phyloP scores from a whole-genome alignment of 2,329 filamentous ascomycete species.

The Nannizziopsis arthrosporioides region DNA sequence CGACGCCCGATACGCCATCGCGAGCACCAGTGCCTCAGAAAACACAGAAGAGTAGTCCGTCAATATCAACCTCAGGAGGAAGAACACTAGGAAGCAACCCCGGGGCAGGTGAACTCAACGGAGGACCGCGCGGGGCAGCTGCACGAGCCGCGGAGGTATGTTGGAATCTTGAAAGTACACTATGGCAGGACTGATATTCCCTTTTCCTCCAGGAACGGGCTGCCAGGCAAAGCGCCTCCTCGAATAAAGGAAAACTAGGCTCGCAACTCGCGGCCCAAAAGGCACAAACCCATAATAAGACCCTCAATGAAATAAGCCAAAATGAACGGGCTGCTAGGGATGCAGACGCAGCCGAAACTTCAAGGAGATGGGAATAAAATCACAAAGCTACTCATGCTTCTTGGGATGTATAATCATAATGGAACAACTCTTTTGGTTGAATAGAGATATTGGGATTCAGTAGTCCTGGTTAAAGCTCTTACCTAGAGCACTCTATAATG shows the following conservation, averaged over 20 bases:
- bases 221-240: conserved; percentile 38
- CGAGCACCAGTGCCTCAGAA: conserved; percentile 38
- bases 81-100: conserved; percentile 53
- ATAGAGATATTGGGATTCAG: not conserved
- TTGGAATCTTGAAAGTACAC: conserved; percentile 13
- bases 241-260: conserved; percentile 54
- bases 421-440: too few relatives aligned
- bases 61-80: conserved; percentile 37
- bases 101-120: conserved; percentile 23
- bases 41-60: conserved; percentile 25
- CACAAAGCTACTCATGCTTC: not conserved
- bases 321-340: conserved; percentile 56
- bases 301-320: conserved; percentile 55
- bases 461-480: too few relatives aligned
- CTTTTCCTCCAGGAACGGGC: conserved; percentile 49
- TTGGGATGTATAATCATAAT: not conserved
- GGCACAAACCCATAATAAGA: conserved; percentile 56
- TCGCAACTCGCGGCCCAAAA: conserved; percentile 63
- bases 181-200: too few relatives aligned
- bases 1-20: conserved; percentile 40
- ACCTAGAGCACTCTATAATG: too few relatives aligned
- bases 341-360: conserved; percentile 50
- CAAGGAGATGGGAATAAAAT: conserved; percentile 46
- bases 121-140: conserved; percentile 59
- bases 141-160: conserved; percentile 75